phyloP scores from a whole-genome alignment of 2,329 filamentous ascomycete genomes.

The Ustulina deusta region DNA sequence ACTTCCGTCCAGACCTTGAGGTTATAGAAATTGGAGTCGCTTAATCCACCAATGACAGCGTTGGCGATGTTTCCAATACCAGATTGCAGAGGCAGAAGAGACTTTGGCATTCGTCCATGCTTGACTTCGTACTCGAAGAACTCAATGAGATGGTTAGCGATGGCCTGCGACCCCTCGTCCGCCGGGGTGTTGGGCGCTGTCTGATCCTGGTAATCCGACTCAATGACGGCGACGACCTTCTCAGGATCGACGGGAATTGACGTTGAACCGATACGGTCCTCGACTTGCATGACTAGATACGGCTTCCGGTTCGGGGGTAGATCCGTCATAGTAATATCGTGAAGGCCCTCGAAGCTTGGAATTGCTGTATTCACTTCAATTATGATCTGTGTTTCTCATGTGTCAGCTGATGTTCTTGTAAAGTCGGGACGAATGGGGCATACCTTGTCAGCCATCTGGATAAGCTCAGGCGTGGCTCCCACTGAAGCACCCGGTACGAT shows the following conservation, averaged over 20 bases:
- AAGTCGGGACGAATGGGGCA: background rate
- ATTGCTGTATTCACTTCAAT: conserved; percentile 91
- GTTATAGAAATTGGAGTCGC: conserved; percentile 84
- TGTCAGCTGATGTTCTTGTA: conserved; percentile 17
- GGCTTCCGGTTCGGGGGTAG: conserved; percentile 84
- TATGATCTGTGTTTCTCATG: conserved; percentile 68
- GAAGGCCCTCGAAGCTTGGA: conserved; percentile 86
- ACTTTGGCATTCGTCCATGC: conserved; percentile 80
- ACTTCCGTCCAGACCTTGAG: conserved; percentile 95
- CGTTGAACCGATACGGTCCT: conserved; percentile 86
- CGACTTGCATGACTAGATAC: conserved; percentile 84
- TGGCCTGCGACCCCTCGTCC: conserved; percentile 77
- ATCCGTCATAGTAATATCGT: conserved; percentile 92
- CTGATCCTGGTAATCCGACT: conserved; percentile 84
- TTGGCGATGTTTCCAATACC: conserved; percentile 96
- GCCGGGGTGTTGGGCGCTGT: conserved; percentile 80
- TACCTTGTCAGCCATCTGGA: conserved; percentile 90
- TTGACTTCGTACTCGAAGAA: conserved; percentile 85
- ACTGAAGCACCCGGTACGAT: conserved; percentile 90
- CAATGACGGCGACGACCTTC: conserved; percentile 85
- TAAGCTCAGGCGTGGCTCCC: conserved; percentile 84
- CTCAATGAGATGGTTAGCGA: conserved; percentile 84
- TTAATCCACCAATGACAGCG: conserved; percentile 86
- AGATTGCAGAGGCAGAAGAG: conserved; percentile 83
- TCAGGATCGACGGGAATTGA: conserved; percentile 88